These are phyloP conservation scores for Triticum dicoccoides DNA, from an alignment of 176 grass and related monocot species.

Conservation along the genomic window DNA sequence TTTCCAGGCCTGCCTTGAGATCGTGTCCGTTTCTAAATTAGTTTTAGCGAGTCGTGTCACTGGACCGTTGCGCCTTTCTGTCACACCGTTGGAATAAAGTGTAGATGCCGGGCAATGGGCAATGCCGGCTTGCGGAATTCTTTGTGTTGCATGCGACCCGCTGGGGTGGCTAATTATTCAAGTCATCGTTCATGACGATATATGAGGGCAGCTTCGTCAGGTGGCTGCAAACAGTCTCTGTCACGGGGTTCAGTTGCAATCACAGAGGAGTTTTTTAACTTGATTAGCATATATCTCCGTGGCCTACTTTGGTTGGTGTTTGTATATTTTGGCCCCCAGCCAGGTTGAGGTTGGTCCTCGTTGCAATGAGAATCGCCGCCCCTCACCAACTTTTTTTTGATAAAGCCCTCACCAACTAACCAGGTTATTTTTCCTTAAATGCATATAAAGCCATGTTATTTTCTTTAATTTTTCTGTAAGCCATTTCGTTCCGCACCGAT, in stretches of 20 bases:
- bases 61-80: background rate
- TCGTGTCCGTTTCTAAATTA: background rate
- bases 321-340: background rate
- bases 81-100: background rate
- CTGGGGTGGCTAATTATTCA: slow-evolving; percentile 27
- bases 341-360: background rate
- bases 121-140: background rate
- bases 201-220: background rate
- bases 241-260: background rate
- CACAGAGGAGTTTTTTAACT: background rate
- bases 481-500: too few relatives aligned
- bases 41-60: background rate
- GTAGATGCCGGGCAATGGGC: background rate
- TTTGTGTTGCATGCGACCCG: background rate
- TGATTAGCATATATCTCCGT: background rate
- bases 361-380: slow-evolving; percentile 14
- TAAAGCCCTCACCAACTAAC: too few relatives aligned
- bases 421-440: too few relatives aligned
- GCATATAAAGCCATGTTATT: too few relatives aligned
- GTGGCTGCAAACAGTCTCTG: background rate
- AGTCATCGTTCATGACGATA: background rate
- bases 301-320: background rate
- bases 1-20: background rate
- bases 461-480: too few relatives aligned
- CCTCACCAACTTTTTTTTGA: too few relatives aligned